These are phyloP conservation scores for Beauveria sp. DNA, from an alignment of 2,329 filamentous ascomycete genomes.

Conservation along the genomic window DNA sequence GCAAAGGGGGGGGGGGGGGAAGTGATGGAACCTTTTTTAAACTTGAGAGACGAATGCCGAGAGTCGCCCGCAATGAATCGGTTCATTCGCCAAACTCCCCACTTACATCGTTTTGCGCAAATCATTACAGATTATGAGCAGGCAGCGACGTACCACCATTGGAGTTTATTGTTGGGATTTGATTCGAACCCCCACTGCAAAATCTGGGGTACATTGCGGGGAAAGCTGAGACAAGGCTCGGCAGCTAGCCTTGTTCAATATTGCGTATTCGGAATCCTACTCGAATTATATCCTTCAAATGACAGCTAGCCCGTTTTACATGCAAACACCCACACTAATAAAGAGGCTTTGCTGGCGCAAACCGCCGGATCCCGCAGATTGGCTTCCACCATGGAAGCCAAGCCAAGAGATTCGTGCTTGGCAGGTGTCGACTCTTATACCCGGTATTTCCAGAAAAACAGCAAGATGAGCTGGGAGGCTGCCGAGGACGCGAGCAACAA, in stretches of 20 bases:
- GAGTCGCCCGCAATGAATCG: background rate
- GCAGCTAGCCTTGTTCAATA: background rate
- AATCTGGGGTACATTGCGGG: background rate
- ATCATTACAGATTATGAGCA: too few relatives aligned
- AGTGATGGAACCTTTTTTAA: background rate
- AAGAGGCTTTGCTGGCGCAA: background rate
- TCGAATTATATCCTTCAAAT: background rate
- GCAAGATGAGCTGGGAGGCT: slow-evolving; percentile 1
- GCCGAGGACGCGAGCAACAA: background rate
- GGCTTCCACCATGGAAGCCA: background rate
- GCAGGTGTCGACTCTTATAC: slow-evolving; percentile 1
- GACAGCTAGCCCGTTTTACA: background rate
- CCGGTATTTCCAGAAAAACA: background rate
- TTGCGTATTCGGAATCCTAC: background rate
- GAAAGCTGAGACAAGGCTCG: background rate
- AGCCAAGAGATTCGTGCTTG: background rate
- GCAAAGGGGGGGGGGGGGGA: background rate
- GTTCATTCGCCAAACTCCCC: background rate
- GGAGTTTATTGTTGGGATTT: background rate
- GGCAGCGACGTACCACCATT: too few relatives aligned
- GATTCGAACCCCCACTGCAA: background rate
- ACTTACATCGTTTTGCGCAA: background rate
- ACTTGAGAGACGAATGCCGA: background rate
- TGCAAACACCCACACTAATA: background rate
- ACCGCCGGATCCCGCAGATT: background rate